Percentiles rank a stretch among this genome's conserved stretches.
Evolutionary conservation across 2,329 filamentous ascomycete species (phyloP).

Genomic region (Talaromyces funiculosus): DNA sequence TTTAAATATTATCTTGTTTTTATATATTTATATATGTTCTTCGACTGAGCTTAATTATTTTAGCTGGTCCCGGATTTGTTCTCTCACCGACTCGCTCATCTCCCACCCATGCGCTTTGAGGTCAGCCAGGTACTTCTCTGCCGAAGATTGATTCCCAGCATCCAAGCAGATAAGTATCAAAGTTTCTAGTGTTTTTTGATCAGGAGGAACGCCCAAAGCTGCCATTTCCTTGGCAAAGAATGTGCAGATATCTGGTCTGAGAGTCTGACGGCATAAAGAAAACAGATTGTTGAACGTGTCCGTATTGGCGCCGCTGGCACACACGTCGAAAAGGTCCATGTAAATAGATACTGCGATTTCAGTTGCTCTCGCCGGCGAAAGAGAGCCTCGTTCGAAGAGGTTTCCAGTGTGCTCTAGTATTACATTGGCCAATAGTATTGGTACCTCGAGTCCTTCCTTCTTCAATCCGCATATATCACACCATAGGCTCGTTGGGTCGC

Average conservation of each 20-base stretch:
- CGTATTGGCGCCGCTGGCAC: conserved; percentile 37
- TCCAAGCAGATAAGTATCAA: conserved; percentile 54
- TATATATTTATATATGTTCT: not conserved
- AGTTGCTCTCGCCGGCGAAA: conserved; percentile 26
- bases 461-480: conserved; percentile 53
- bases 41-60: too few relatives aligned
- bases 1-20: too few relatives aligned
- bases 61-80: conserved; percentile 21
- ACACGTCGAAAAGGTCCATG: conserved; percentile 53
- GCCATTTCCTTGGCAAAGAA: conserved; percentile 60
- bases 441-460: conserved; percentile 43
- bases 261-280: conserved; percentile 41
- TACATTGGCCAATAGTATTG: conserved; percentile 41
- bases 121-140: conserved; percentile 35
- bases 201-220: conserved; percentile 49
- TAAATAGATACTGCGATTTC: conserved; percentile 55
- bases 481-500: conserved; percentile 50
- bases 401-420: conserved; percentile 50
- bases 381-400: conserved; percentile 26
- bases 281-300: conserved; percentile 58
- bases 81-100: conserved; percentile 21
- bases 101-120: conserved; percentile 26
- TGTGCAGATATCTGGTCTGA: conserved; percentile 52
- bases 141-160: conserved; percentile 30
- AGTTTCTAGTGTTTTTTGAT: conserved; percentile 57